Evolutionary conservation across 1,284 basidiomycete genomes (phyloP).

Genomic region (Caloboletus firmus): DNA sequence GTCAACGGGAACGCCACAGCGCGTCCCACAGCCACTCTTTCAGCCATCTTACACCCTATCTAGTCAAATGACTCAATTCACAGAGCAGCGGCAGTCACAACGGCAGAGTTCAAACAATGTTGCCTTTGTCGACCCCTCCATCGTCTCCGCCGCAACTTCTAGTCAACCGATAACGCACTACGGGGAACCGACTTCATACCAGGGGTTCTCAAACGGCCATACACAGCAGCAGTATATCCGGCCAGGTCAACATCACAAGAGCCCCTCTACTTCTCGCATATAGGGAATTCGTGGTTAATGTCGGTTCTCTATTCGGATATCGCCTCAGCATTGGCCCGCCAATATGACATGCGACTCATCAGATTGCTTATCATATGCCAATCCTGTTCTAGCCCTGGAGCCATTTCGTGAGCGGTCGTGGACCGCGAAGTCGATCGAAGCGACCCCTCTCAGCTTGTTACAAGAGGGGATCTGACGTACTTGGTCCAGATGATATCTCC

Average conservation of each 20-base stretch:
- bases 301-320: constrained; percentile 1
- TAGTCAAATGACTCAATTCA: constrained; percentile 6
- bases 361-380: constrained; percentile 10
- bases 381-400: constrained; percentile 1
- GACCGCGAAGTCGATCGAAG: constrained; percentile 1
- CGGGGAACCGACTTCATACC: constrained; percentile 6
- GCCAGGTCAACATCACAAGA: constrained; percentile 21
- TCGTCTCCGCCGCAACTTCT: constrained; percentile 17
- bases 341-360: constrained; percentile 3
- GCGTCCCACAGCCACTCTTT: constrained; percentile 12
- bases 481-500: constrained; percentile 6
- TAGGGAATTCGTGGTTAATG: constrained; percentile 32
- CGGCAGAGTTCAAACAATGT: constrained; percentile 9
- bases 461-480: neutral
- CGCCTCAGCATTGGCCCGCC: neutral
- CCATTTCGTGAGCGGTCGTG: constrained; percentile 6
- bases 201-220: constrained; percentile 10
- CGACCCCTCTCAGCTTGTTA: neutral
- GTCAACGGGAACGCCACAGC: constrained; percentile 10
- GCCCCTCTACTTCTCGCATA: constrained; percentile 19
- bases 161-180: constrained; percentile 5
- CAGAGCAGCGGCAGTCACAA: constrained; percentile 18
- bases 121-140: constrained; percentile 24
- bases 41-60: constrained; percentile 14
- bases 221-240: constrained; percentile 16